These are phyloP conservation scores for Calonectria crousiana DNA, from an alignment of 2,329 filamentous ascomycete species.

Conservation along the genomic window DNA sequence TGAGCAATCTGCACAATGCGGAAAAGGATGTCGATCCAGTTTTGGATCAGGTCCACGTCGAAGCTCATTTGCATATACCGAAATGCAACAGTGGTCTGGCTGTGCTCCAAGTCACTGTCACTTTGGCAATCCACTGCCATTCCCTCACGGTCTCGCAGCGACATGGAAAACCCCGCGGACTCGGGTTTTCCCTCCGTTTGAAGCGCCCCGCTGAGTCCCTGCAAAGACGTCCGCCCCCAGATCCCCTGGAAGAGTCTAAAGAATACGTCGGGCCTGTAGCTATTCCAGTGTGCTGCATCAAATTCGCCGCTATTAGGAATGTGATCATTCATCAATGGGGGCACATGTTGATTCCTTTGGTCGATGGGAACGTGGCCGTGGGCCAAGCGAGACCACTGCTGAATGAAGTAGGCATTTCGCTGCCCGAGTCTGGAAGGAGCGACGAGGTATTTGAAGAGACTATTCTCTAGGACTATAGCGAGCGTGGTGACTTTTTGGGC, in stretches of 20 bases:
- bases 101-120: not conserved
- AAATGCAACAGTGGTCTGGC: conserved; percentile 41
- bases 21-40: conserved; percentile 37
- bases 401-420: not conserved
- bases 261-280: not conserved
- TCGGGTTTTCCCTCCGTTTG: not conserved
- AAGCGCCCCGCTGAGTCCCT: not conserved
- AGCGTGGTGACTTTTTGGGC: conserved; percentile 41
- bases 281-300: conserved; percentile 23
- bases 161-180: conserved; percentile 20
- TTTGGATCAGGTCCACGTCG: conserved; percentile 32
- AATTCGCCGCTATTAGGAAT: not conserved
- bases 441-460: conserved; percentile 27
- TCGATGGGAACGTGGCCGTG: not conserved
- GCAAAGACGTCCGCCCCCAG: conserved; percentile 23
- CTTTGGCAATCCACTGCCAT: fast-evolving
- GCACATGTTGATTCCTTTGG: not conserved
- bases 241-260: conserved; percentile 19
- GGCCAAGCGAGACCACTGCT: not conserved
- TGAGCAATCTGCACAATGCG: conserved; percentile 32
- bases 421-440: not conserved
- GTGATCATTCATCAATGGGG: not conserved
- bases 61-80: conserved; percentile 44
- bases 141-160: not conserved
- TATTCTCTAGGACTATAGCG: conserved; percentile 34